phyloP scores from a whole-genome alignment of 441 rosid species.

The Breynia disticha region DNA sequence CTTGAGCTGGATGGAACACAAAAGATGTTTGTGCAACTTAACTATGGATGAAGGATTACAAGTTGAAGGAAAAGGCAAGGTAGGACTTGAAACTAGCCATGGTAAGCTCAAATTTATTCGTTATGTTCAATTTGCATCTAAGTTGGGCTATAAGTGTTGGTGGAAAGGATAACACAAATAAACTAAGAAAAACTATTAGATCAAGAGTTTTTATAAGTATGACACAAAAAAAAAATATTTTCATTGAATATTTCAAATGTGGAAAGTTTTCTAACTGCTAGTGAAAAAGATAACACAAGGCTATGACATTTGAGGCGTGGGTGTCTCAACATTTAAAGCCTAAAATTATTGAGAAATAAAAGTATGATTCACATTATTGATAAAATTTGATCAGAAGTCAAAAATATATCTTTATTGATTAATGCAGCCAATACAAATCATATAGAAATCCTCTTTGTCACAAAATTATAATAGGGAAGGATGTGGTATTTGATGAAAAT shows the following conservation, averaged over 20 bases:
- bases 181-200: not conserved
- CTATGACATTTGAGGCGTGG: not conserved
- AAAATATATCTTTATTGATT: too few relatives aligned
- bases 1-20: not conserved
- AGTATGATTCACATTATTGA: not conserved
- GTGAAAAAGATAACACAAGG: not conserved
- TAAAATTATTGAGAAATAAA: not conserved
- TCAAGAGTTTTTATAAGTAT: not conserved
- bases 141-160: not conserved
- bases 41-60: not conserved
- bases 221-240: not conserved
- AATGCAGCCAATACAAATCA: too few relatives aligned
- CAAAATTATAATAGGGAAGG: too few relatives aligned
- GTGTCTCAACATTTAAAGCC: not conserved
- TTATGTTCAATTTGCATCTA: not conserved
- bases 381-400: too few relatives aligned
- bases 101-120: too few relatives aligned
- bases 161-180: not conserved
- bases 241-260: not conserved
- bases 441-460: too few relatives aligned
- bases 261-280: not conserved
- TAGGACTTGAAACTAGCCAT: not conserved
- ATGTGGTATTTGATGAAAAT: conserved; percentile 4
- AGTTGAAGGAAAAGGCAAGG: not conserved
- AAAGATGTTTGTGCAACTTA: not conserved